phyloP scores from a whole-genome alignment of 2,329 filamentous ascomycete genomes.

The Talaromyces atroroseus region DNA sequence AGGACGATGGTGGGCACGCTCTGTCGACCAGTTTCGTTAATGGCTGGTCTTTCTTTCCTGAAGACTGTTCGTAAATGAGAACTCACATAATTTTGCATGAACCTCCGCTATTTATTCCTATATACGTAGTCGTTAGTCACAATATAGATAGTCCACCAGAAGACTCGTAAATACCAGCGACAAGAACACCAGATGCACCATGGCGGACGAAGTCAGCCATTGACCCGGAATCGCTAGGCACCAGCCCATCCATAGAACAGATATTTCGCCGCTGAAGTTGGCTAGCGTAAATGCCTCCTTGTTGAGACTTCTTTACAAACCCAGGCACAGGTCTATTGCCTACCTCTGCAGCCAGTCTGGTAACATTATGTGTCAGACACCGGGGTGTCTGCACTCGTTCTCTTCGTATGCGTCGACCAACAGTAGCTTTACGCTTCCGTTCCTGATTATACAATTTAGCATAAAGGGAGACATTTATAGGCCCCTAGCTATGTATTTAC shows the following conservation, averaged over 20 bases:
- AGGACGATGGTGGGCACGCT: slow-evolving; percentile 27
- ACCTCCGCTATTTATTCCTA: slow-evolving; percentile 9
- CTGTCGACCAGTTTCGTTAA: slow-evolving; percentile 13
- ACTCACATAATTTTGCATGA: not conserved
- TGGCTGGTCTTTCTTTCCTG: not conserved
- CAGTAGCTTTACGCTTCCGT: slow-evolving; percentile 27
- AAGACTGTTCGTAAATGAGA: not conserved
- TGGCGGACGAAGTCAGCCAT: slow-evolving; percentile 31
- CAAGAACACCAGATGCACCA: slow-evolving; percentile 29
- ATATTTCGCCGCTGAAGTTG: slow-evolving; percentile 27
- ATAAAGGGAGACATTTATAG: not conserved
- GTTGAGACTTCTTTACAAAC: slow-evolving; percentile 21
- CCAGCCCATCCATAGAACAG: slow-evolving; percentile 27
- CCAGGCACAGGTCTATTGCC: slow-evolving; percentile 19
- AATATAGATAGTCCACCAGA: not conserved
- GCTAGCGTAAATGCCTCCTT: slow-evolving; percentile 28
- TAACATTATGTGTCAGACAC: slow-evolving; percentile 26
- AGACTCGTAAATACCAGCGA: slow-evolving; percentile 28
- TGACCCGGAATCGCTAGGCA: slow-evolving; percentile 17
- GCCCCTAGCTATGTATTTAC: slow-evolving; percentile 13
- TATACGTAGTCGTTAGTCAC: not conserved
- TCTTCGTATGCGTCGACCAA: slow-evolving; percentile 22
- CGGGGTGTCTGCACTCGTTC: slow-evolving; percentile 30
- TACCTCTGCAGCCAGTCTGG: slow-evolving; percentile 26
- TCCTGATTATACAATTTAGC: slow-evolving; percentile 14